phyloP scores from a whole-genome alignment of 352 stramenopile species.

The Elongisporangium anandrum region DNA sequence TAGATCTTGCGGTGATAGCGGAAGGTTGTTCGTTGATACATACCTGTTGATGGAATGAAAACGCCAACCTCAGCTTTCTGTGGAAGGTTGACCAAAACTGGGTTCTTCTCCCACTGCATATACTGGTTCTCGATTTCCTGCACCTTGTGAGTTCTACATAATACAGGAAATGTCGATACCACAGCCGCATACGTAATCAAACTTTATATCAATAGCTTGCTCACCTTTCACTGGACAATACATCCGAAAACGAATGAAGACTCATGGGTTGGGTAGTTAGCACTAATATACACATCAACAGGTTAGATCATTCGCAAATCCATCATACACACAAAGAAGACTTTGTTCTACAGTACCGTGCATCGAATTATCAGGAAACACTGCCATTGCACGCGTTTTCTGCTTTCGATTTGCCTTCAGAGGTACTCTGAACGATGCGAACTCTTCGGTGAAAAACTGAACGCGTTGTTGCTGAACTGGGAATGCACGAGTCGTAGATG shows the following conservation, averaged over 20 bases:
- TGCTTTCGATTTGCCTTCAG: slow-evolving; percentile 55
- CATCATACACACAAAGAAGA: neutral
- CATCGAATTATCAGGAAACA: slow-evolving; percentile 56
- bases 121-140: slow-evolving; percentile 64
- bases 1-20: neutral
- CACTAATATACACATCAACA: slow-evolving; percentile 17
- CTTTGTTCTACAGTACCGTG: slow-evolving; percentile 31
- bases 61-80: slow-evolving; percentile 38
- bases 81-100: slow-evolving; percentile 43
- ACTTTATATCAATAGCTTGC: neutral
- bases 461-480: slow-evolving; percentile 48
- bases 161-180: neutral
- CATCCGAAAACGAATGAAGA: slow-evolving; percentile 53
- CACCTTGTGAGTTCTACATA: slow-evolving; percentile 34
- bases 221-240: slow-evolving; percentile 38
- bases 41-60: slow-evolving; percentile 58
- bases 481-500: slow-evolving; percentile 50
- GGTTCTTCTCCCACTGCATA: slow-evolving; percentile 56
- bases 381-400: slow-evolving; percentile 39
- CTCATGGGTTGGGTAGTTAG: slow-evolving; percentile 49
- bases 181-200: neutral
- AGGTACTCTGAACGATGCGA: slow-evolving; percentile 63
- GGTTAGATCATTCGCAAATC: neutral
- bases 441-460: slow-evolving; percentile 54
- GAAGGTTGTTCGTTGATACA: neutral